A percentile compares a stretch with the other conserved stretches of the same genome.
Evolutionary conservation across 495 filamentous ascomycete species (phyloP).

Genomic region (Podospora fimiseda): DNA sequence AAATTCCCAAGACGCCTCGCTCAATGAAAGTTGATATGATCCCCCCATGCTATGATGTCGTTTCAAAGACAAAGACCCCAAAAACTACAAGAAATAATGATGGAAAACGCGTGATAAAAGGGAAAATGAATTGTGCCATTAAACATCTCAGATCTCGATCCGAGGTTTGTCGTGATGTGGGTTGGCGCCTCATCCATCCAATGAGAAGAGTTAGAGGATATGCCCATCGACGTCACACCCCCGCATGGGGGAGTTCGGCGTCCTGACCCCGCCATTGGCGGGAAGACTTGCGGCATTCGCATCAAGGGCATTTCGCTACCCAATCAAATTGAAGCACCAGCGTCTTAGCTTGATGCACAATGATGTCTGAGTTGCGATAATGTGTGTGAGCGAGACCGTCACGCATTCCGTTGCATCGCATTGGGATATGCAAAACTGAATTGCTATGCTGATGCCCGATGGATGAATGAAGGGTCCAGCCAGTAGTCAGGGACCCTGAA

Average conservation of each 20-base stretch:
- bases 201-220: background rate
- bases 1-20: too few relatives aligned
- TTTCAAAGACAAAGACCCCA: too few relatives aligned
- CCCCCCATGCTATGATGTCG: too few relatives aligned
- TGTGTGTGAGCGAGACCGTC: background rate
- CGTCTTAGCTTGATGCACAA: background rate
- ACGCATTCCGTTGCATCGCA: background rate
- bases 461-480: too few relatives aligned
- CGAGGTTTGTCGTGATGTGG: background rate
- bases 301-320: background rate
- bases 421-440: background rate
- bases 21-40: too few relatives aligned
- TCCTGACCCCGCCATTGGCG: background rate
- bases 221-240: background rate
- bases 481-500: too few relatives aligned
- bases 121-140: background rate
- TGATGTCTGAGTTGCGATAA: background rate
- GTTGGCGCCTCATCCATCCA: background rate
- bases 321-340: background rate
- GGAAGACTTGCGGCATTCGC: background rate
- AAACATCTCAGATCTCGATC: background rate
- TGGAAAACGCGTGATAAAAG: background rate
- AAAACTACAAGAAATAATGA: too few relatives aligned
- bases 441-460: too few relatives aligned
- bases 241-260: background rate